A percentile compares a stretch with the other conserved stretches of the same genome.
Evolutionary conservation across 768 basidiomycete species (phyloP).

Genomic region (Xerocomellus amylosporus): DNA sequence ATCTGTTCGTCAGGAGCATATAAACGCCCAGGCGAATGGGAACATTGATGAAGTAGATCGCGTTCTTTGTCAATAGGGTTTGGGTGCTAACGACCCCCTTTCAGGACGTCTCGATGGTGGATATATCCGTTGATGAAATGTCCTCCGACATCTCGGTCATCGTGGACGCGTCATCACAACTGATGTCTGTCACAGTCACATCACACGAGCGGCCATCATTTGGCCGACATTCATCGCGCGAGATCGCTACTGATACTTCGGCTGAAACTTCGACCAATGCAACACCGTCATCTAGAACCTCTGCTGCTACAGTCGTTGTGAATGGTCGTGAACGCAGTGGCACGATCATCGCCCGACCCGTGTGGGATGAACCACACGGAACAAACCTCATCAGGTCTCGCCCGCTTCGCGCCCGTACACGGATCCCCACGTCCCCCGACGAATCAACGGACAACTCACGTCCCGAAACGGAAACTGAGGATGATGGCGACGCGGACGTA

Average conservation of each 20-base stretch:
- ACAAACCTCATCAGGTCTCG: conserved; percentile 30
- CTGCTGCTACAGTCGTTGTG: conserved; percentile 59
- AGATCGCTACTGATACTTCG: conserved; percentile 59
- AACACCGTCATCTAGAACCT: conserved; percentile 61
- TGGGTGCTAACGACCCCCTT: conserved; percentile 10
- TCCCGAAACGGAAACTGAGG: conserved; percentile 76
- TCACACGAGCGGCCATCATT: conserved; percentile 19
- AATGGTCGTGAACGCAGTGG: conserved; percentile 68
- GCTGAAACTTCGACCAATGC: conserved; percentile 58
- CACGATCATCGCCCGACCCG: conserved; percentile 64
- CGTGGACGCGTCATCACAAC: conserved; percentile 19
- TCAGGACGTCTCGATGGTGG: conserved; percentile 36
- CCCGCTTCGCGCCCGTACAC: conserved; percentile 28
- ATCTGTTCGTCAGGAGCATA: conserved; percentile 18
- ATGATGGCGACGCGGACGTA: conserved; percentile 58
- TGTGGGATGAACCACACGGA: conserved; percentile 48
- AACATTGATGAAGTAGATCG: conserved; percentile 26
- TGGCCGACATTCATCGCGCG: conserved; percentile 32
- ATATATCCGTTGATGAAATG: conserved; percentile 17
- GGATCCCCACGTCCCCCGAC: conserved; percentile 39
- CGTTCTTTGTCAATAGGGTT: not conserved
- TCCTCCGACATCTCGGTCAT: conserved; percentile 24
- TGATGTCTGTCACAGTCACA: conserved; percentile 18
- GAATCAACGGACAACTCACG: conserved; percentile 51
- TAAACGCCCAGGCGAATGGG: conserved; percentile 3